Evolutionary conservation across 768 basidiomycete species (phyloP).

Genomic region (Imleria badia): DNA sequence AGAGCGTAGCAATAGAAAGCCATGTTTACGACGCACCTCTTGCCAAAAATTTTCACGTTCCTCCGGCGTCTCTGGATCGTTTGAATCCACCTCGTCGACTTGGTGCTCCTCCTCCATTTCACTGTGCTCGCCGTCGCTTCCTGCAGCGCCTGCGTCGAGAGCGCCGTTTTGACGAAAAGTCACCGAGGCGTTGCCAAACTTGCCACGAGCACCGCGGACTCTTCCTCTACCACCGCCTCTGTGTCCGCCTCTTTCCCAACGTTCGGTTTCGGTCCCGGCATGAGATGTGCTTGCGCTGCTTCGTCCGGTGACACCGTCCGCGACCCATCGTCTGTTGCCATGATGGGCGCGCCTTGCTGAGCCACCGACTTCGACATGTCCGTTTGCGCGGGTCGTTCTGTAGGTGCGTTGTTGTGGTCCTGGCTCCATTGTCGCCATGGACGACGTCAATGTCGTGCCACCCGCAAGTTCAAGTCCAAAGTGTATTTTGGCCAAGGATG

Average conservation of each 20-base stretch:
- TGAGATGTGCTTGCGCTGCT: constrained; percentile 36
- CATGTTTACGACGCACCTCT: constrained; percentile 49
- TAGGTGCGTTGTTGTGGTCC: constrained; percentile 20
- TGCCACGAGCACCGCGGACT: constrained; percentile 36
- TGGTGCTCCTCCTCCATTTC: constrained; percentile 34
- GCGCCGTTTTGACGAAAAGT: constrained; percentile 31
- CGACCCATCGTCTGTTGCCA: constrained; percentile 64
- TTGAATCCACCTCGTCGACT: constrained; percentile 40
- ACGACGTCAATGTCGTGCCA: constrained; percentile 8
- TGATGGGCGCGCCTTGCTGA: constrained; percentile 33
- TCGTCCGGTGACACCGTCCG: constrained; percentile 37
- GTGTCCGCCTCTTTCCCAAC: constrained; percentile 64
- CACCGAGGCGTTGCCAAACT: constrained; percentile 43
- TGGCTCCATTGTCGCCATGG: constrained; percentile 28
- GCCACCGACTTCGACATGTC: constrained; percentile 19
- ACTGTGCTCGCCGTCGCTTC: constrained; percentile 37
- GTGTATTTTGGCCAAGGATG: neutral
- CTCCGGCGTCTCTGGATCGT: constrained; percentile 55
- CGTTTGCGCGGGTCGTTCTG: constrained; percentile 23
- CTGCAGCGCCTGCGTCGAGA: constrained; percentile 30
- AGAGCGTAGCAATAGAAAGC: constrained; percentile 14
- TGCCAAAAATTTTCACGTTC: constrained; percentile 70
- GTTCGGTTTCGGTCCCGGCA: constrained; percentile 45
- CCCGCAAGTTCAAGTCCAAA: neutral
- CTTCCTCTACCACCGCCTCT: constrained; percentile 51